These are phyloP conservation scores for Parathielavia appendiculata DNA, from an alignment of 495 filamentous ascomycete species.

Conservation along the genomic window DNA sequence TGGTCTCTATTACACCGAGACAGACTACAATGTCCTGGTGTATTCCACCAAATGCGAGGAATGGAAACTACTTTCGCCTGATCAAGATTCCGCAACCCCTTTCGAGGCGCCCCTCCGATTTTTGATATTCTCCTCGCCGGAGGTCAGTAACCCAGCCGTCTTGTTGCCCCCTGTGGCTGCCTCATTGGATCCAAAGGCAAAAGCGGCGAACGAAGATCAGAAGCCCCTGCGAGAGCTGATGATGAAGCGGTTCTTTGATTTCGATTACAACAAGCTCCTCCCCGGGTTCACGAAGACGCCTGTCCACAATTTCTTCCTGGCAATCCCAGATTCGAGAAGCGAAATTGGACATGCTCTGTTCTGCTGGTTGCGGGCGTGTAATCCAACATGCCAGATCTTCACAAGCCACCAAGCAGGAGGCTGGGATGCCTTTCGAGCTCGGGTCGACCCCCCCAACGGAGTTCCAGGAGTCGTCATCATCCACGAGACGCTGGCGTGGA, in stretches of 20 bases:
- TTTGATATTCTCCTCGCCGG: slow-evolving; percentile 30
- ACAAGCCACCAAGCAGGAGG: slow-evolving; percentile 21
- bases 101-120: slow-evolving; percentile 31
- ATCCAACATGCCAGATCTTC: slow-evolving; percentile 29
- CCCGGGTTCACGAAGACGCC: background rate
- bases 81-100: slow-evolving; percentile 19
- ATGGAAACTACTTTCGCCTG: slow-evolving; percentile 30
- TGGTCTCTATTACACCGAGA: slow-evolving; percentile 30
- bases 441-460: background rate
- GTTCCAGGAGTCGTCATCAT: slow-evolving; percentile 32
- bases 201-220: background rate
- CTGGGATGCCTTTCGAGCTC: slow-evolving; percentile 29
- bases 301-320: slow-evolving; percentile 29
- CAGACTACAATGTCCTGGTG: slow-evolving; percentile 36
- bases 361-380: slow-evolving; percentile 29
- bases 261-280: slow-evolving; percentile 27
- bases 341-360: slow-evolving; percentile 11
- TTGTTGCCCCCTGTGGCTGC: slow-evolving; percentile 21
- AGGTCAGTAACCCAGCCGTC: slow-evolving; percentile 13
- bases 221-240: slow-evolving; percentile 14
- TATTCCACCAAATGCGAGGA: slow-evolving; percentile 38
- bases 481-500: slow-evolving; percentile 31
- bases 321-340: slow-evolving; percentile 22
- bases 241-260: slow-evolving; percentile 25
- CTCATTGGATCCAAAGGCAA: background rate